A percentile compares a stretch with the other conserved stretches of the same genome.
These are phyloP conservation scores for Blastocrithidia nonstop DNA, from an alignment of 208 protist genomes.

Conservation along the genomic window DNA sequence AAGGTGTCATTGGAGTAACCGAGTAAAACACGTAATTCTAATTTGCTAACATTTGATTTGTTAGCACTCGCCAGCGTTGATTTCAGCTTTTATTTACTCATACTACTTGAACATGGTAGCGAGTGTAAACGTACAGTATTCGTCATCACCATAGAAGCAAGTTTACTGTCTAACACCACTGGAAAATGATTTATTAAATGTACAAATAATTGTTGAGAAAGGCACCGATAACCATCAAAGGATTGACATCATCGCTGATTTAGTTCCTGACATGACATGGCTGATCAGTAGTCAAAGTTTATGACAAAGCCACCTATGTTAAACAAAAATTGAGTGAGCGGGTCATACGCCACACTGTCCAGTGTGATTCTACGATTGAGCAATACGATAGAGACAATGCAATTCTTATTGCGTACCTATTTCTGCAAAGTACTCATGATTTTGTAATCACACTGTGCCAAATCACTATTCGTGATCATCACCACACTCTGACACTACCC, in stretches of 20 bases:
- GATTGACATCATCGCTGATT: slow-evolving; percentile 71
- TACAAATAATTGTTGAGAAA: slow-evolving; percentile 80
- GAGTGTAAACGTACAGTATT: too few relatives aligned
- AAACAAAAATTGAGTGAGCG: slow-evolving; percentile 58
- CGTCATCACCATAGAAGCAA: too few relatives aligned
- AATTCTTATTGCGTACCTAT: slow-evolving; percentile 61
- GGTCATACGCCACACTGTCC: slow-evolving; percentile 35
- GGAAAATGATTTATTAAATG: slow-evolving; percentile 70
- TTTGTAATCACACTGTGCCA: too few relatives aligned
- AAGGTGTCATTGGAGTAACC: too few relatives aligned
- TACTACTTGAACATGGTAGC: too few relatives aligned
- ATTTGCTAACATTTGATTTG: too few relatives aligned
- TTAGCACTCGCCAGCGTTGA: too few relatives aligned
- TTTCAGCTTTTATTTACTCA: too few relatives aligned
- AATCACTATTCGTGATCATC: slow-evolving; percentile 39
- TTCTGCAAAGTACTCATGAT: slow-evolving; percentile 68
- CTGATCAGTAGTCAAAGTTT: slow-evolving; percentile 70
- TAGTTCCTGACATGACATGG: slow-evolving; percentile 27
- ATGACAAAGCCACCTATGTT: slow-evolving; percentile 63
- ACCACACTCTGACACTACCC: slow-evolving; percentile 55
- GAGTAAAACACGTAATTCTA: too few relatives aligned
- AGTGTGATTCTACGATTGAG: slow-evolving; percentile 42
- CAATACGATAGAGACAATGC: slow-evolving; percentile 62
- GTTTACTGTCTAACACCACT: too few relatives aligned
- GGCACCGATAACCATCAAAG: slow-evolving; percentile 65